These are phyloP conservation scores for Puccinia polysora DNA, from an alignment of 1,284 basidiomycete genomes.

Conservation along the genomic window DNA sequence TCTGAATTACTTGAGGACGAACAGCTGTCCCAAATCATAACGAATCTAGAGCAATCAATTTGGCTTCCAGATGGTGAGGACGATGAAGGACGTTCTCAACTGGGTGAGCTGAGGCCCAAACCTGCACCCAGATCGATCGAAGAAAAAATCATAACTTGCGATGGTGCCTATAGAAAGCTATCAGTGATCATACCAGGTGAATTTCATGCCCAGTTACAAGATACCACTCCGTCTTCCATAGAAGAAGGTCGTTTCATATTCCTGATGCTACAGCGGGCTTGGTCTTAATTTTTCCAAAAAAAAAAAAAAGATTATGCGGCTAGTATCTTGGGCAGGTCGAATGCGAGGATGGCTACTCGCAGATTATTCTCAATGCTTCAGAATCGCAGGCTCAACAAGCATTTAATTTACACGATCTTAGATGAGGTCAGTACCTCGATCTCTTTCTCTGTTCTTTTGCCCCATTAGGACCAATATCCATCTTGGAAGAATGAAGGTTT, in stretches of 20 bases:
- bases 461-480: too few relatives aligned
- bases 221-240: not conserved
- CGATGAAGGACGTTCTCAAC: slow-evolving; percentile 61
- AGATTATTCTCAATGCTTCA: slow-evolving; percentile 87
- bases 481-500: too few relatives aligned
- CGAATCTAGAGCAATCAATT: slow-evolving; percentile 56
- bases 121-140: slow-evolving; percentile 66
- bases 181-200: slow-evolving; percentile 81
- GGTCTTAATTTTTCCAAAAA: too few relatives aligned
- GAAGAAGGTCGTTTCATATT: not conserved
- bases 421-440: slow-evolving; percentile 29
- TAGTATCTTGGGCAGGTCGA: slow-evolving; percentile 90
- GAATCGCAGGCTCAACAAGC: slow-evolving; percentile 73
- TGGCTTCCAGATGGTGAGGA: slow-evolving; percentile 59
- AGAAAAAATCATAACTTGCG: slow-evolving; percentile 71
- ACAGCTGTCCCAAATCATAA: slow-evolving; percentile 65
- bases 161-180: slow-evolving; percentile 80
- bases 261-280: not conserved
- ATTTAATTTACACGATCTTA: slow-evolving; percentile 37
- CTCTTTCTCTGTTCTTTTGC: not conserved
- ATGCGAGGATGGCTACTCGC: slow-evolving; percentile 82
- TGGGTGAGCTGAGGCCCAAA: slow-evolving; percentile 64
- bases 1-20: slow-evolving; percentile 64
- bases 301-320: slow-evolving; percentile 74
- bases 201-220: not conserved